Base-by-base conservation (phyloP, 306 rosid genomes). In the Acacia confusa region DNA sequence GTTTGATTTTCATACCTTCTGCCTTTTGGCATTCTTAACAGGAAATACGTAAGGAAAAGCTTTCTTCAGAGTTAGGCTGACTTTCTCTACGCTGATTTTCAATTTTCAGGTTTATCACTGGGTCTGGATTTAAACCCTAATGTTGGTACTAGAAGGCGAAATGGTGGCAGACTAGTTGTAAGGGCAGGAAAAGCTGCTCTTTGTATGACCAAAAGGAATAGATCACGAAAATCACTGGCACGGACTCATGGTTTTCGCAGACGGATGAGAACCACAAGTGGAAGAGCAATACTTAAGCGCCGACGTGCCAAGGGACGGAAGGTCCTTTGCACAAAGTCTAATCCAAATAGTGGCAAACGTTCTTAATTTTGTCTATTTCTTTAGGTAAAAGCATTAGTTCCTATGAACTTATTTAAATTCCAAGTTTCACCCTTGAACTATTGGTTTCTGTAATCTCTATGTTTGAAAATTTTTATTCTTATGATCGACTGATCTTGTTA, bases 261-360 rank as follows among this genome's bases (percentile, higher is more conserved):
- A 58, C 73, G 99, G 69, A 96, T 93, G 98, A 86, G 97, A 58
- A 93, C 99, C 50, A 82, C 97, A 8, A 82, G 83, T n/a, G 99
- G 99, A 38, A 89, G 97, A 82, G 94, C 94, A 67, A 9, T 93
- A 28, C 64, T 96, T 19, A 93, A 90, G 85, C 92, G 98, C 13
- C 81, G 99, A 24, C 94, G 97, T 24, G 97, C 97, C 66, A 96
- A 93, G 92, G 99, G 98, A 12, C 88, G 99, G 32, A 96, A 86
- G 87, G 50, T 93, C 74, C 97, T 92, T 65, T 96, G 99, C 94
- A 88, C 98, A 4, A 96, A 96, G 84, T 78, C 95, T 36, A 79
- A 96, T 50, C 90, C 97, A 72, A 89, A 78, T 50, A 92, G 94
- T 30, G 99, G 98, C 66, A 92, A 91, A 82, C 80, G 87, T 8